Evolutionary conservation across 768 basidiomycete genomes (phyloP).

Genomic region (Rhodotorula babjevae): DNA sequence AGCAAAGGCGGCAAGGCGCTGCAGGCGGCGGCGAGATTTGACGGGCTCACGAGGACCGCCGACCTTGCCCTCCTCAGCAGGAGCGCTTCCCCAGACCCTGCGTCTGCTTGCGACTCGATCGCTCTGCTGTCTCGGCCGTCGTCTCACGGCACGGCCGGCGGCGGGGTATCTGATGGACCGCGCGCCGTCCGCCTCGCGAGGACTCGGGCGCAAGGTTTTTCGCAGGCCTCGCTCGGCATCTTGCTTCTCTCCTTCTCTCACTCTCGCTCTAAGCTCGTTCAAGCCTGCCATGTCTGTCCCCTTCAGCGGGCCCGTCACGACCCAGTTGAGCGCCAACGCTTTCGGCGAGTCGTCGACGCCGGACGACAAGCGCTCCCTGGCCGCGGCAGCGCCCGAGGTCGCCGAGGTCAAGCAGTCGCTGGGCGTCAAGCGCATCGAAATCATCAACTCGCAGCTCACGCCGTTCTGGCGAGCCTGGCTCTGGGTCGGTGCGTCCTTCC

Average conservation of each 20-base stretch:
- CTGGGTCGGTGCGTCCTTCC: background rate
- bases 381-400: background rate
- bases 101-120: no score
- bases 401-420: background rate
- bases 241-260: background rate
- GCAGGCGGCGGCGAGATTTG: no score
- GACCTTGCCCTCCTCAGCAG: no score
- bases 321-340: background rate
- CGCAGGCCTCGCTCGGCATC: background rate
- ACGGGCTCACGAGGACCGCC: no score
- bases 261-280: no score
- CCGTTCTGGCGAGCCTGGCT: background rate
- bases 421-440: background rate
- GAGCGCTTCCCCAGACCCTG: no score
- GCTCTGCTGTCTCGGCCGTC: background rate
- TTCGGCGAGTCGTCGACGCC: background rate
- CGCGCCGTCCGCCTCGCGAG: no score
- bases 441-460: background rate
- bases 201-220: background rate
- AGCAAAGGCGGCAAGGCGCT: no score
- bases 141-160: background rate
- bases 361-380: background rate
- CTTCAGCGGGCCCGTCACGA: background rate
- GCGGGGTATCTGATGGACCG: background rate
- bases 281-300: background rate